Base-by-base conservation (phyloP, 108 stramenopile species). In the Nitzschia sp. region DNA sequence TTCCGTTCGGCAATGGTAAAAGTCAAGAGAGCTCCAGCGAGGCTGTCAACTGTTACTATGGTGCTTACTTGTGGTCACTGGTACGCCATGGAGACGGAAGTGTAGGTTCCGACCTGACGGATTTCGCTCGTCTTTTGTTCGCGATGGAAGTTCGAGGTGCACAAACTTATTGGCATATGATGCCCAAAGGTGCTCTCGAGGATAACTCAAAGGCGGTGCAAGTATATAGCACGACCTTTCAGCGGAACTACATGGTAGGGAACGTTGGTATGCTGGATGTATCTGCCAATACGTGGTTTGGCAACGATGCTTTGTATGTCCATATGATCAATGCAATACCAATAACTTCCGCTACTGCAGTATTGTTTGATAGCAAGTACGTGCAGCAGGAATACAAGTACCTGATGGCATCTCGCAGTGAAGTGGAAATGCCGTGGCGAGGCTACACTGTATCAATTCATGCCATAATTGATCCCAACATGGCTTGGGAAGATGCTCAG, bases 1-100 rank as follows among this genome's bases (percentile, higher is more conserved):
- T 94, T 73, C 88, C 86, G 46, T 89, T 88, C 66, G 93, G 80
- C 11, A 81, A 97, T 62, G 98, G 97, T 16, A 98, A 98, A 72
- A 90, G 90, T 8, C 98, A 98, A 79, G 98, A 98, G 72, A 95
- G 93, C 55, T 94, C 93, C 16, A 95, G 94, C 66, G 98, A 98
- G 82, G 96, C 97, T 33, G 84, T 94, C 1, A 98, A 98, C 74
- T 93, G 96, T 54, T 98, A 98, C 73, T 97, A 86, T 66, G 95
- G 92, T 6, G 96, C 92, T 1, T 95, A 92, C 72, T 80, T 97
- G 63, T 93, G 92, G 91, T 87, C 91, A 15, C 57, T 83, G 48
- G 91, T 94, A 30, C 73, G 91, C 56, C 80, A 80, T 71, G 75
- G 81, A 31, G 53, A 61, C 46, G 78, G 70, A 5, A 25, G n/a